Percentiles rank a stretch among this genome's conserved stretches.
phyloP scores from a whole-genome alignment of 2,329 filamentous ascomycete species.

The Endocalyx cinctus region DNA sequence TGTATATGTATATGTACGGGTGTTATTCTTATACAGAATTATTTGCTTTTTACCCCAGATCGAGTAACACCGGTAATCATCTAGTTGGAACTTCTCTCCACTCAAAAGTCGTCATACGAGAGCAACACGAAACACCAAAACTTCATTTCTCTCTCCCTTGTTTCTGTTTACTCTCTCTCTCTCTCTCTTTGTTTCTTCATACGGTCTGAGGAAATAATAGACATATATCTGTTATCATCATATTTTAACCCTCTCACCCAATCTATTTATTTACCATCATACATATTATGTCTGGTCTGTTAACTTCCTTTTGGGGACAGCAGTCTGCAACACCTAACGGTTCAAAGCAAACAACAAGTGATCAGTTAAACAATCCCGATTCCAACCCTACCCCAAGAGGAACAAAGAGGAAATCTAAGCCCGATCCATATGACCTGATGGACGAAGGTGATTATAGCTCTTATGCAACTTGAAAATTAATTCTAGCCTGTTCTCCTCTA shows the following conservation, averaged over 20 bases:
- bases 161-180: too few relatives aligned
- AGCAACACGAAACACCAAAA: too few relatives aligned
- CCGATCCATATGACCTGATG: slow-evolving; percentile 22
- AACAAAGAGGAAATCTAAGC: slow-evolving; percentile 23
- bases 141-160: too few relatives aligned
- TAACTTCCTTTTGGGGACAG: too few relatives aligned
- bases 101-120: too few relatives aligned
- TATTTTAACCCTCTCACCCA: background rate
- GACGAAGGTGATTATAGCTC: slow-evolving; percentile 17
- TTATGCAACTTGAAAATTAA: background rate
- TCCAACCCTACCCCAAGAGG: slow-evolving; percentile 8
- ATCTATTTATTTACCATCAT: background rate
- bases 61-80: too few relatives aligned
- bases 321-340: too few relatives aligned
- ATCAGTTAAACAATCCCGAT: background rate
- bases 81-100: too few relatives aligned
- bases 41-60: too few relatives aligned
- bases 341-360: background rate
- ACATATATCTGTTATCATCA: background rate
- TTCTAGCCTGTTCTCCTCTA: background rate
- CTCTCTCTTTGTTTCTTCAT: too few relatives aligned
- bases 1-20: too few relatives aligned
- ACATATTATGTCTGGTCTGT: background rate
- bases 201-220: background rate
- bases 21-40: too few relatives aligned